Conservation (phyloP, 352 stramenopile genomes). For the Phytophthora cryptogea region DNA sequence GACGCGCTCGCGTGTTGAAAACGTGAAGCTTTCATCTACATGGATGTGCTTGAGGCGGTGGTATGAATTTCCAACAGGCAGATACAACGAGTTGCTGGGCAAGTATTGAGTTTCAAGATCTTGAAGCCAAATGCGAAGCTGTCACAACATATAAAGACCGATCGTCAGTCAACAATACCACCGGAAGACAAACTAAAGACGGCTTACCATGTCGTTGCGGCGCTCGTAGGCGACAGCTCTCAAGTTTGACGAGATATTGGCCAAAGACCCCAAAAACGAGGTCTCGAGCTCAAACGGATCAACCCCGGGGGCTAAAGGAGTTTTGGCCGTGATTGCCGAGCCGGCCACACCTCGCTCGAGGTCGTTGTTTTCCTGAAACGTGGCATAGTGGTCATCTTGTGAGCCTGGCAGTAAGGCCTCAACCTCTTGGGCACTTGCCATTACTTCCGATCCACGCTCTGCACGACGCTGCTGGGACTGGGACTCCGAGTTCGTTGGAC, state of each 20-base stretch:
- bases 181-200: background rate
- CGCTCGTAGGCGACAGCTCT: conserved; percentile 54
- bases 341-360: conserved; percentile 43
- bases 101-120: conserved; percentile 73
- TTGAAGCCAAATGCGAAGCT: conserved; percentile 71
- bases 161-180: background rate
- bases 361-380: conserved; percentile 57
- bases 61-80: conserved; percentile 77
- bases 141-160: background rate
- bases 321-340: conserved; percentile 11
- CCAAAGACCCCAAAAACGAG: conserved; percentile 68
- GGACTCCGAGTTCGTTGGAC: conserved; percentile 26
- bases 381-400: conserved; percentile 74
- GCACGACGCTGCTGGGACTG: conserved; percentile 18
- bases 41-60: conserved; percentile 82
- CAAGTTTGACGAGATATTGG: conserved; percentile 78
- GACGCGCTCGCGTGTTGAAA: conserved; percentile 82
- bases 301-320: conserved; percentile 10
- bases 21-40: conserved; percentile 82
- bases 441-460: conserved; percentile 24
- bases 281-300: conserved; percentile 77
- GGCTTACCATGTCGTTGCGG: conserved; percentile 72
- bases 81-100: conserved; percentile 78
- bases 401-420: conserved; percentile 51
- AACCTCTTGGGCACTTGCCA: conserved; percentile 46